phyloP scores from a whole-genome alignment of 352 stramenopile species.

The Albugo candida region DNA sequence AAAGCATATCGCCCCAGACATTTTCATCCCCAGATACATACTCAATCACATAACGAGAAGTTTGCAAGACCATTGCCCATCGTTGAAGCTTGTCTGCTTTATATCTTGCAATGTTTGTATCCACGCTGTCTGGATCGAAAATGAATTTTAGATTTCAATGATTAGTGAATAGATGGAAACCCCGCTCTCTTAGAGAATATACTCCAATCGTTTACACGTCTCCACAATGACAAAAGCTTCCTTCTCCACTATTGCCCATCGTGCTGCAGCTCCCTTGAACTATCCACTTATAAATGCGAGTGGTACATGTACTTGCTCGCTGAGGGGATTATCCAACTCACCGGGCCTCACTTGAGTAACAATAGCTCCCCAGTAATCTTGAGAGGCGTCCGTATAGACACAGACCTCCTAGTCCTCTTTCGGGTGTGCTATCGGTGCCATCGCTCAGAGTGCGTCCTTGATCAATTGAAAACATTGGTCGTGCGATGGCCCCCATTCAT shows the following conservation, averaged over 20 bases:
- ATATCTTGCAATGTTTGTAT: constrained; percentile 4
- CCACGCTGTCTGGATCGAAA: constrained; percentile 7
- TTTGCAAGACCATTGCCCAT: constrained; percentile 7
- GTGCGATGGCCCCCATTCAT: too few relatives aligned
- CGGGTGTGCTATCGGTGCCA: constrained; percentile 8
- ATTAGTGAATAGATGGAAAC: too few relatives aligned
- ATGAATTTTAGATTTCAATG: constrained; percentile 11
- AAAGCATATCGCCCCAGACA: constrained; percentile 17
- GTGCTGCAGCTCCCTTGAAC: too few relatives aligned
- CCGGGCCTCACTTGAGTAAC: too few relatives aligned
- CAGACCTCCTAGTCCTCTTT: constrained; percentile 1
- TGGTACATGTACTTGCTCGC: too few relatives aligned
- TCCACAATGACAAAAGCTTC: constrained; percentile 11
- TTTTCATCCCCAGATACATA: too few relatives aligned
- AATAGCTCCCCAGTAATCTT: too few relatives aligned
- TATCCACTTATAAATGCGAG: too few relatives aligned
- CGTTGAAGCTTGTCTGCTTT: constrained; percentile 14
- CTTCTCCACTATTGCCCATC: too few relatives aligned
- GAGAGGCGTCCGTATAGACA: constrained; percentile 9
- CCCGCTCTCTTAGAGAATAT: constrained; percentile 4
- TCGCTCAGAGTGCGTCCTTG: too few relatives aligned
- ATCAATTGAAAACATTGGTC: too few relatives aligned
- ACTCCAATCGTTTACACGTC: constrained; percentile 8
- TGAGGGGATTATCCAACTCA: too few relatives aligned
- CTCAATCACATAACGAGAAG: constrained; percentile 10